Conservation (phyloP, 129 eudicot genomes). For the Kitagawia praeruptora region DNA sequence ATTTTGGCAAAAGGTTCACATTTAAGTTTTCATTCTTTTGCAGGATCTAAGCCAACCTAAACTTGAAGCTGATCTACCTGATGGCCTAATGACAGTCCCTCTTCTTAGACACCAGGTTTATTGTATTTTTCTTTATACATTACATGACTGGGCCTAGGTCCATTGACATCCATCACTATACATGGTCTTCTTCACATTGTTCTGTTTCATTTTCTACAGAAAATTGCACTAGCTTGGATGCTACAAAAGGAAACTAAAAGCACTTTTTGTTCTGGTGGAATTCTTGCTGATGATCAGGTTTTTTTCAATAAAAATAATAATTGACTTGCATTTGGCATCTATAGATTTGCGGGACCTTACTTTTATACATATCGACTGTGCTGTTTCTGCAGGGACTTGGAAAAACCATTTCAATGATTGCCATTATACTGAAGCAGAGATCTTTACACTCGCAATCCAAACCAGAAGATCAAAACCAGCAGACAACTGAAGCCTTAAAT, state of each 20-base stretch:
- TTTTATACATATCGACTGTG: neutral
- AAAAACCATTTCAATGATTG: constrained; percentile 83
- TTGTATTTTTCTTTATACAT: neutral
- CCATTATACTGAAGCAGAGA: constrained; percentile 66
- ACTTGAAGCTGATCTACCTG: constrained; percentile 53
- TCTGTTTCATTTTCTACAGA: constrained; percentile 25
- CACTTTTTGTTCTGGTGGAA: constrained; percentile 66
- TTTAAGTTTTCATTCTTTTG: neutral
- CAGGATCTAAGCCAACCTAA: constrained; percentile 70
- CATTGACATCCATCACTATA: neutral
- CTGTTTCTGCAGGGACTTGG: constrained; percentile 72
- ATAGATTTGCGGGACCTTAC: neutral
- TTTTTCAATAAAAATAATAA: neutral
- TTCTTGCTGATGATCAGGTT: constrained; percentile 98
- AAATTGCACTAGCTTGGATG: constrained; percentile 96
- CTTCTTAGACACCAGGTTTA: constrained; percentile 92
- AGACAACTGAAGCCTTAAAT: constrained; percentile 53
- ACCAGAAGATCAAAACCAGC: constrained; percentile 24
- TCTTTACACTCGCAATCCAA: constrained; percentile 36
- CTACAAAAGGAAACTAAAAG: constrained; percentile 59
- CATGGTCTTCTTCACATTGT: neutral
- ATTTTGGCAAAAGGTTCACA: neutral
- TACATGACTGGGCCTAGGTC: neutral
- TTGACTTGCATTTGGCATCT: neutral
- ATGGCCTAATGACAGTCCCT: constrained; percentile 64